Percentiles rank a stretch among this genome's conserved stretches.
Evolutionary conservation across 2,329 filamentous ascomycete genomes (phyloP).

Genomic region (Myriosclerotinia curreyana): DNA sequence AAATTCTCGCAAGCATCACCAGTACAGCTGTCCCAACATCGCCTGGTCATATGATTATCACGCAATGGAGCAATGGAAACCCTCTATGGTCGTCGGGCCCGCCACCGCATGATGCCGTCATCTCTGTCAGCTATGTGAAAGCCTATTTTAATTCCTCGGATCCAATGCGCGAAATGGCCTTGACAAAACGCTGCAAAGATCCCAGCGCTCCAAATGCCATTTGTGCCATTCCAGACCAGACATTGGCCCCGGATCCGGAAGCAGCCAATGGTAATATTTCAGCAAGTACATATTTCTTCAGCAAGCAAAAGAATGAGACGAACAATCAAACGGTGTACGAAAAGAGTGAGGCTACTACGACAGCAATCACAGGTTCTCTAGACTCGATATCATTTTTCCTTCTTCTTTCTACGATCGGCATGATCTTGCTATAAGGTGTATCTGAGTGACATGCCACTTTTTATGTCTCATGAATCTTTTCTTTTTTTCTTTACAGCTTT

Average conservation of each 20-base stretch:
- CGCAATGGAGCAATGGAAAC: slow-evolving; percentile 79
- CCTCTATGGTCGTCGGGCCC: slow-evolving; percentile 68
- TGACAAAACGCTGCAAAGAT: slow-evolving; percentile 44
- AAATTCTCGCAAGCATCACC: slow-evolving; percentile 55
- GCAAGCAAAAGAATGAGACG: slow-evolving; percentile 46
- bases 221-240: slow-evolving; percentile 51
- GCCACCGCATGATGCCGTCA: slow-evolving; percentile 57
- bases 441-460: not conserved
- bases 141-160: slow-evolving; percentile 75
- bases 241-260: slow-evolving; percentile 38
- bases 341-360: slow-evolving; percentile 24
- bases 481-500: not conserved
- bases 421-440: slow-evolving; percentile 1
- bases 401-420: slow-evolving; percentile 6
- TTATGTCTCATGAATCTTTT: not conserved
- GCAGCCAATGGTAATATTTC: slow-evolving; percentile 34
- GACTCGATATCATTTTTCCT: not conserved
- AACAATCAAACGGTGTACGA: slow-evolving; percentile 47
- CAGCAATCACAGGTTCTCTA: not conserved
- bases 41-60: slow-evolving; percentile 65
- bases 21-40: slow-evolving; percentile 54
- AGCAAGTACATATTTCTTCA: slow-evolving; percentile 50
- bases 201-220: slow-evolving; percentile 42
- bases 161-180: slow-evolving; percentile 40
- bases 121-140: slow-evolving; percentile 68